Evolutionary conservation across 257 asterid genomes (phyloP), one percentile per base, ranked within the genome.

Genomic region (Solanum neorickii): DNA sequence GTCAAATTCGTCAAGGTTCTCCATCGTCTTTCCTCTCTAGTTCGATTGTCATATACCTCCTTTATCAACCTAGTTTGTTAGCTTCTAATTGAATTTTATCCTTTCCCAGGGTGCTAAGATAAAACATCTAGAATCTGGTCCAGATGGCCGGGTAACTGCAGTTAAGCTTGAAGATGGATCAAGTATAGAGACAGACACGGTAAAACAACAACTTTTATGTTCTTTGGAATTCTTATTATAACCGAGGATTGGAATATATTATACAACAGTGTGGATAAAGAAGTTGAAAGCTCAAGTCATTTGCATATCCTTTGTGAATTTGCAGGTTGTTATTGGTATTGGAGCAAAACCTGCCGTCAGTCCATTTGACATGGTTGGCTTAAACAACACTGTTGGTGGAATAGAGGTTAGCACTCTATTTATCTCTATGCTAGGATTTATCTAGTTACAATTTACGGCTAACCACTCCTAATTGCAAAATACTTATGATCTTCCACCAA

Each of bases 271-370:
- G 27, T 23, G 11, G 69, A 52, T 31, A 82, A 27, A 82, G 29
- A 52, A 82, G 85, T 82, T 18, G 4, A 80, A 37, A 29, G 46
- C 69, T 49, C 31, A 49, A 82, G 7, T 82, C 85, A 82, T 82
- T 47, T 69, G 41, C 69, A 41, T 86, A n/a, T 37, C 41, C 70
- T 44, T 83, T 66, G 20, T 82, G 70, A 59, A 80, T 85, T 33
- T 92, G 89, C 94, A 96, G 99, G 98, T 96, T 41, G 96, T 96
- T 13, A 75, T 96, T 86, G 99, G 99, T 60, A 94, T 96, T 91
- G 99, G 99, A 88, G 98, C 98, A 25, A 96, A 93, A 87, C 98
- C 99, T 80, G 97, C 94, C 52, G 93, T 94, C 87, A 86, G 94
- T 88, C 98, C 98, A 70, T 96, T 96, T 60, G 98, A 96, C 87